These are phyloP conservation scores for Fusarium ambrosium DNA, from an alignment of 2,329 filamentous ascomycete species.

Conservation along the genomic window DNA sequence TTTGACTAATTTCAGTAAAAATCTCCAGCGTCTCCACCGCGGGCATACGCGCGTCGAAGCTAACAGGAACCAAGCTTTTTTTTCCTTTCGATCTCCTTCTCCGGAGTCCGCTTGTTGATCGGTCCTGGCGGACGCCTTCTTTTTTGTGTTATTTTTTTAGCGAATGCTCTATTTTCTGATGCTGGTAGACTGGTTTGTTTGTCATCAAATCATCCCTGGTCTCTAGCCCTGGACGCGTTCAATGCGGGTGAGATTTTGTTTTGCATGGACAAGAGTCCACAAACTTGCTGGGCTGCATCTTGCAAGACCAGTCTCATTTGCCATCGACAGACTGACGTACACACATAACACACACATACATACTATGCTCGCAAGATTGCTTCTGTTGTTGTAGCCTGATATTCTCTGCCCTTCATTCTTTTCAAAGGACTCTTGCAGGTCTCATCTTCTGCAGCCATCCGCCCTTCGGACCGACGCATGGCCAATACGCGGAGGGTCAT, in stretches of 20 bases:
- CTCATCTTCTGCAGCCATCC: conserved; percentile 8
- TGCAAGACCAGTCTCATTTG: conserved; percentile 11
- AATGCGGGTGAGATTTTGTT: conserved; percentile 33
- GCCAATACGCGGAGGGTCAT: background rate
- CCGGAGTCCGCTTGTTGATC: conserved; percentile 36
- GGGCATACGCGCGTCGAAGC: conserved; percentile 34
- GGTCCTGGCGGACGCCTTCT: conserved; percentile 4
- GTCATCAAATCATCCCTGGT: conserved; percentile 1
- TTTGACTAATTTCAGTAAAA: conserved; percentile 32
- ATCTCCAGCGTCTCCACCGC: conserved; percentile 40
- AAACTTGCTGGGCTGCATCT: conserved; percentile 7
- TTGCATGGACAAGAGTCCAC: background rate
- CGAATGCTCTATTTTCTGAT: conserved; percentile 7
- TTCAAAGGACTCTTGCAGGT: conserved; percentile 6
- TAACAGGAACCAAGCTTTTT: conserved; percentile 45
- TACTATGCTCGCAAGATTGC: background rate
- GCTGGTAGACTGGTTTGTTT: conserved; percentile 3
- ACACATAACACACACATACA: background rate
- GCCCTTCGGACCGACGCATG: background rate
- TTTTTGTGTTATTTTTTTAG: background rate
- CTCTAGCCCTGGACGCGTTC: conserved; percentile 1
- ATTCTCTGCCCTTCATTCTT: conserved; percentile 2
- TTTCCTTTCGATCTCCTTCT: conserved; percentile 26
- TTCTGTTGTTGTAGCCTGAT: conserved; percentile 1
- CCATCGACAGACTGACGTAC: background rate